phyloP scores from a whole-genome alignment of 139 green algal species.

The Chlamydomonas schloesseri region DNA sequence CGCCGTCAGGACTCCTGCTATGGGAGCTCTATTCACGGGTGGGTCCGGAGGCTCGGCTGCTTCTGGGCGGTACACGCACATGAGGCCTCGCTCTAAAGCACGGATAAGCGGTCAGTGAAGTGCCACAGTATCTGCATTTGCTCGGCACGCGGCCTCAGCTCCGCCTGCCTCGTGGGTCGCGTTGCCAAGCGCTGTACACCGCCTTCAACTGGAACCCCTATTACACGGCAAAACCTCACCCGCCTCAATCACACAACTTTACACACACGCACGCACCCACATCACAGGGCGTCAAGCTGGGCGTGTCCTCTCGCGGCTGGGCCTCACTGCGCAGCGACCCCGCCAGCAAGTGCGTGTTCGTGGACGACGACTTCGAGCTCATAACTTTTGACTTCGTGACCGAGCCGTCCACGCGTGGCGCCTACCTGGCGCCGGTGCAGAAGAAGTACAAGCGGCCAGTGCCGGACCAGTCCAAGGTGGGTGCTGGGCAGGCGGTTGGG shows the following conservation, averaged over 20 bases:
- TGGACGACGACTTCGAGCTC: constrained; percentile 79
- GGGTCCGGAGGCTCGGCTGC: no score
- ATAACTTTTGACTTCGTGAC: constrained; percentile 86
- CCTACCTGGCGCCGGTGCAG: constrained; percentile 60
- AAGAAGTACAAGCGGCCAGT: constrained; percentile 54
- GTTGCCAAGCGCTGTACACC: no score
- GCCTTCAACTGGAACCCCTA: no score
- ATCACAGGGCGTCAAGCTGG: constrained; percentile 74
- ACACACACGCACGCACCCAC: no score
- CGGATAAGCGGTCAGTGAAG: no score
- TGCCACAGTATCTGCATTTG: no score
- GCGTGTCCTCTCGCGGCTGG: constrained; percentile 75
- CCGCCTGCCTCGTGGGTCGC: no score
- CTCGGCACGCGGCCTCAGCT: no score
- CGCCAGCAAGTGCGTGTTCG: constrained; percentile 53
- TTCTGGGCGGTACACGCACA: no score
- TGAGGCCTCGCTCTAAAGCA: no score
- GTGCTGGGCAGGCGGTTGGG: background rate
- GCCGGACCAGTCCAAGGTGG: constrained; percentile 39
- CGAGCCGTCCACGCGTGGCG: constrained; percentile 68
- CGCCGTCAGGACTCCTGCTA: constrained; percentile 72
- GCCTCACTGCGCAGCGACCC: constrained; percentile 63
- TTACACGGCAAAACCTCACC: no score
- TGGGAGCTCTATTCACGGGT: constrained; percentile 77
- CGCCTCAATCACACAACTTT: no score